Conservation (phyloP, 139 green algal species). For the Coccomyxa sp. region DNA sequence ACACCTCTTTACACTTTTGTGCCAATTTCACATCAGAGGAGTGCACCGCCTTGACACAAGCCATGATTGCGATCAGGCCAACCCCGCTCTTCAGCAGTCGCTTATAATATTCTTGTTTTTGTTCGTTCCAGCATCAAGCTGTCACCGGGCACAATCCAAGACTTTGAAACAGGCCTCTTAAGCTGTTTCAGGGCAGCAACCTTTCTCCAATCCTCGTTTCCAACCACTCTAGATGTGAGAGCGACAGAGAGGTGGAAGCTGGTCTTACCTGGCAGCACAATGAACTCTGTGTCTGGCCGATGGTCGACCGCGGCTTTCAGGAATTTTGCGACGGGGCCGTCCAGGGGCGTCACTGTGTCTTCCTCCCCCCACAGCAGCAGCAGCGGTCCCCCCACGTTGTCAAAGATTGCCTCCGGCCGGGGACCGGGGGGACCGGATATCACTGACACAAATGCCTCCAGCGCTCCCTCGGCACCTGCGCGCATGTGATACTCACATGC, state of each 20-base stretch:
- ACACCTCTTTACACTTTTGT: too few species aligned
- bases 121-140: too few species aligned
- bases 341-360: conserved; percentile 81
- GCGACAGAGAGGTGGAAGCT: background rate
- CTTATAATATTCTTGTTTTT: too few species aligned
- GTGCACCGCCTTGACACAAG: too few species aligned
- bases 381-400: conserved; percentile 48
- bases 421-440: conserved; percentile 76
- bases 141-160: too few species aligned
- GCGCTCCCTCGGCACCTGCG: conserved; percentile 54
- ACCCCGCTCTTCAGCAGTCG: too few species aligned
- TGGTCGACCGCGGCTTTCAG: background rate
- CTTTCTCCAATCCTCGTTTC: too few species aligned
- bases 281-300: background rate
- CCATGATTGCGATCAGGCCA: too few species aligned
- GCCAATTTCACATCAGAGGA: too few species aligned
- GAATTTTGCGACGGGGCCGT: conserved; percentile 84
- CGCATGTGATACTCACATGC: conserved; percentile 6
- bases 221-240: too few species aligned
- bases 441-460: conserved; percentile 85
- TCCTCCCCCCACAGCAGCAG: conserved; percentile 82
- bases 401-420: conserved; percentile 70
- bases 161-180: too few species aligned
- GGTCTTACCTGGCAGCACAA: background rate
- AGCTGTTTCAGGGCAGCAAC: too few species aligned